These are phyloP conservation scores for Rhodotorula paludigena DNA, from an alignment of 768 basidiomycete genomes.

Conservation along the genomic window DNA sequence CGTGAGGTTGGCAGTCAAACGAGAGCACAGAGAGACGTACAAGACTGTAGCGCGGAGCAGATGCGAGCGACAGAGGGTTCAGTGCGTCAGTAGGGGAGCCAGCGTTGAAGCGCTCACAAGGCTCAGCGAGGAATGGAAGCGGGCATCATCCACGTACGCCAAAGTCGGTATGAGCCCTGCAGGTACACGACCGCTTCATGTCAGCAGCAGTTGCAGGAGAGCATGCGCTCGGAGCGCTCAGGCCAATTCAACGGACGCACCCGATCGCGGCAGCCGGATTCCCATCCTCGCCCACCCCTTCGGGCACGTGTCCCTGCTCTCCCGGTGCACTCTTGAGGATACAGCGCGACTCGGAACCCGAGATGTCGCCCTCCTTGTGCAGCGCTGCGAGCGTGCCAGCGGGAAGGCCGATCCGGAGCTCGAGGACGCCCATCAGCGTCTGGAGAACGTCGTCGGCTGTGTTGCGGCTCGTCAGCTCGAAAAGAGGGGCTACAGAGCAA, in stretches of 20 bases:
- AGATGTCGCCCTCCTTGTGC: constrained; percentile 52
- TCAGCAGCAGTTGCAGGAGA: rapidly evolving
- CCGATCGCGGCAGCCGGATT: constrained; percentile 16
- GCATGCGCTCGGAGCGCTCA: background rate
- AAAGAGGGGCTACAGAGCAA: no score
- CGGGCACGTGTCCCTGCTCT: background rate
- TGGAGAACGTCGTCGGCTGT: constrained; percentile 54
- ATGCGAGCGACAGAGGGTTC: no score
- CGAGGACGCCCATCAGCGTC: constrained; percentile 56
- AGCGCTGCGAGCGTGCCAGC: constrained; percentile 51
- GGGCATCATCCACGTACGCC: background rate
- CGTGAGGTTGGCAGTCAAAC: no score
- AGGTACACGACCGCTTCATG: background rate
- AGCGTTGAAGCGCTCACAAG: no score
- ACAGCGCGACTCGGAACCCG: constrained; percentile 59
- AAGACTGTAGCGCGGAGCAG: background rate
- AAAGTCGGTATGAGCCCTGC: constrained; percentile 17
- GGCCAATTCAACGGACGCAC: no score
- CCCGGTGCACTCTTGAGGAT: constrained; percentile 52
- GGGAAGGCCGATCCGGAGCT: constrained; percentile 57
- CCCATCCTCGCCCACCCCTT: constrained; percentile 45
- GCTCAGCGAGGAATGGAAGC: no score
- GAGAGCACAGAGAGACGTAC: background rate
- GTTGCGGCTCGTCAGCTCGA: background rate
- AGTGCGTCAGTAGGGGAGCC: no score